Percentiles rank a stretch among this genome's conserved stretches.
phyloP scores from a whole-genome alignment of 306 rosid species.

The Trifolium subterraneum region DNA sequence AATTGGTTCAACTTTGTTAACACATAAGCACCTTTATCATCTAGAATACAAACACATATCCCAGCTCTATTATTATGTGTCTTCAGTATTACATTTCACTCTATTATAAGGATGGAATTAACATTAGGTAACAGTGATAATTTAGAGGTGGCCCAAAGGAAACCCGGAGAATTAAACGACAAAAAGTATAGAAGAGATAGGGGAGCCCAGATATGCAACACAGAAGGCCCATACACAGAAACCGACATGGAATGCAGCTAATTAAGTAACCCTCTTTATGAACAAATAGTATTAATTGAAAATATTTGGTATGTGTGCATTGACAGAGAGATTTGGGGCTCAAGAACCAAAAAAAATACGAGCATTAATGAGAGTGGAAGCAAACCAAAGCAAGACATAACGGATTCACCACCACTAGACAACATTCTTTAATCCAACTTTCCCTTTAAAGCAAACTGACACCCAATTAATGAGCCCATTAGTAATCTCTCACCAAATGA shows the following conservation, averaged over 20 bases:
- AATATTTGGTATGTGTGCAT: slow-evolving; percentile 42
- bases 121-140: too few relatives aligned
- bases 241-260: slow-evolving; percentile 24
- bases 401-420: slow-evolving; percentile 40
- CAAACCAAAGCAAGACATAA: slow-evolving; percentile 32
- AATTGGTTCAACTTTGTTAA: too few relatives aligned
- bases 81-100: too few relatives aligned
- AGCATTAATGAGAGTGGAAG: slow-evolving; percentile 54
- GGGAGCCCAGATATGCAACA: slow-evolving; percentile 33
- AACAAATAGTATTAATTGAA: slow-evolving; percentile 29
- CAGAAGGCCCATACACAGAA: slow-evolving; percentile 31
- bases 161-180: slow-evolving; percentile 21
- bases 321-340: slow-evolving; percentile 46
- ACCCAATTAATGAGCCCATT: slow-evolving; percentile 4
- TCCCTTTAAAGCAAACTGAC: slow-evolving; percentile 41
- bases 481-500: slow-evolving; percentile 1
- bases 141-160: slow-evolving; percentile 9
- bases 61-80: too few relatives aligned
- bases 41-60: too few relatives aligned
- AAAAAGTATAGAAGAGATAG: slow-evolving; percentile 19
- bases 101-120: too few relatives aligned
- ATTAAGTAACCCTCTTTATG: slow-evolving; percentile 36
- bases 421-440: slow-evolving; percentile 58
- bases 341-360: slow-evolving; percentile 63
- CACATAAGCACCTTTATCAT: too few relatives aligned